phyloP scores from a whole-genome alignment of 495 filamentous ascomycete species.

The Amniculicola lignicola region DNA sequence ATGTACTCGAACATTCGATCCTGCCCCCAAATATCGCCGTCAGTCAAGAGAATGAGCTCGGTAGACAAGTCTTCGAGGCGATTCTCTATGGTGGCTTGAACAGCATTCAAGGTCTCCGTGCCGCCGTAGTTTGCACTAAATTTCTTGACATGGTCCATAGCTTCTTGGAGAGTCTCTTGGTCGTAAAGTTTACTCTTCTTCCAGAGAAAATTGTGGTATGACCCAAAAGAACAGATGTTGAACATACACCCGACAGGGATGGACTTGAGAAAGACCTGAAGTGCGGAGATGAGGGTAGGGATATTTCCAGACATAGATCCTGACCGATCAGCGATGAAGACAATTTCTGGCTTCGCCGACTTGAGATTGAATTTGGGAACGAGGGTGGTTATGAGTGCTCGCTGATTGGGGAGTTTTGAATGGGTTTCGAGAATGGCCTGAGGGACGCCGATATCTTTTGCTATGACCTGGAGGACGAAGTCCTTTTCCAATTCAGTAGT shows the following conservation, averaged over 20 bases:
- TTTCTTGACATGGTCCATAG: constrained; percentile 47
- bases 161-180: constrained; percentile 48
- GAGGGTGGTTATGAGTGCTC: constrained; percentile 62
- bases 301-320: constrained; percentile 62
- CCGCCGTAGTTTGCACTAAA: constrained; percentile 58
- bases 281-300: constrained; percentile 52
- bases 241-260: constrained; percentile 64
- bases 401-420: constrained; percentile 56
- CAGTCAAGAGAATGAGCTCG: constrained; percentile 66
- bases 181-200: constrained; percentile 53
- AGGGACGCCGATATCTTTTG: constrained; percentile 53
- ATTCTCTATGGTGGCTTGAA: constrained; percentile 51
- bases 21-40: constrained; percentile 64
- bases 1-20: constrained; percentile 53
- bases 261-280: constrained; percentile 67
- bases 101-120: constrained; percentile 58
- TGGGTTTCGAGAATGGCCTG: constrained; percentile 63
- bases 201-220: constrained; percentile 56
- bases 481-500: constrained; percentile 49
- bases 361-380: constrained; percentile 63
- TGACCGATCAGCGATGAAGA: constrained; percentile 68
- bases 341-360: constrained; percentile 55
- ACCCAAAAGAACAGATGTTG: constrained; percentile 72
- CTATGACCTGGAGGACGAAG: constrained; percentile 55
- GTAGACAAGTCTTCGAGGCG: constrained; percentile 50